Evolutionary conservation across 352 stramenopile species (phyloP).

Genomic region (Phytophthora palmivora): DNA sequence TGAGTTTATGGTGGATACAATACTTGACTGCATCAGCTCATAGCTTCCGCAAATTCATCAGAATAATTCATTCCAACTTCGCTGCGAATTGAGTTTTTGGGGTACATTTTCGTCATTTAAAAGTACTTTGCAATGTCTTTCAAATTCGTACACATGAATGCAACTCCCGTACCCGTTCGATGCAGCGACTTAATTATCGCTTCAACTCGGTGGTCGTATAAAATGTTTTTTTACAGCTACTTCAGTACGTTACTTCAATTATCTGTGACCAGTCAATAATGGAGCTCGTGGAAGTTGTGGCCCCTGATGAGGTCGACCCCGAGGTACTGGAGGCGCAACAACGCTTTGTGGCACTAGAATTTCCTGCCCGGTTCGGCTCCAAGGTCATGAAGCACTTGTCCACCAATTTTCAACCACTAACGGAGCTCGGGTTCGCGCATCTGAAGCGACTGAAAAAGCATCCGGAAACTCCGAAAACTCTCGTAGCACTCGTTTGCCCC

Average conservation of each 20-base stretch:
- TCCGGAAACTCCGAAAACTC: slow-evolving; percentile 34
- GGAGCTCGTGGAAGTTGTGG: slow-evolving; percentile 54
- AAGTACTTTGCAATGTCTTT: too few relatives aligned
- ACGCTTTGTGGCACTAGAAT: slow-evolving; percentile 73
- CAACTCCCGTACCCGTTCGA: too few relatives aligned
- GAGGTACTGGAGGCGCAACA: slow-evolving; percentile 57
- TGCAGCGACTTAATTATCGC: too few relatives aligned
- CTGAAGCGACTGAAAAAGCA: slow-evolving; percentile 89
- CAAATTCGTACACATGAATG: too few relatives aligned
- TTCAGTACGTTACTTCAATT: slow-evolving; percentile 1
- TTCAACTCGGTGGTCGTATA: slow-evolving; percentile 10
- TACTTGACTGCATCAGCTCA: too few relatives aligned
- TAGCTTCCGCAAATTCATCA: too few relatives aligned
- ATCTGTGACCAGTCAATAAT: slow-evolving; percentile 23
- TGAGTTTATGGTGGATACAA: too few relatives aligned
- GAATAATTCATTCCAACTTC: too few relatives aligned
- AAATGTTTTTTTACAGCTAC: background rate
- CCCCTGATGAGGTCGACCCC: slow-evolving; percentile 26
- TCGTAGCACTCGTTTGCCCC: slow-evolving; percentile 67
- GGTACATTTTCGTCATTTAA: too few relatives aligned
- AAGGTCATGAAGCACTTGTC: slow-evolving; percentile 72
- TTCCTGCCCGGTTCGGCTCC: slow-evolving; percentile 67
- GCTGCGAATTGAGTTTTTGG: too few relatives aligned
- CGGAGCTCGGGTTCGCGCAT: slow-evolving; percentile 72
- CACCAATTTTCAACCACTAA: slow-evolving; percentile 56